Percentiles rank a stretch among this genome's conserved stretches.
These are phyloP conservation scores for Acephala macrosclerotiorum DNA, from an alignment of 2,329 filamentous ascomycete species.

Conservation along the genomic window DNA sequence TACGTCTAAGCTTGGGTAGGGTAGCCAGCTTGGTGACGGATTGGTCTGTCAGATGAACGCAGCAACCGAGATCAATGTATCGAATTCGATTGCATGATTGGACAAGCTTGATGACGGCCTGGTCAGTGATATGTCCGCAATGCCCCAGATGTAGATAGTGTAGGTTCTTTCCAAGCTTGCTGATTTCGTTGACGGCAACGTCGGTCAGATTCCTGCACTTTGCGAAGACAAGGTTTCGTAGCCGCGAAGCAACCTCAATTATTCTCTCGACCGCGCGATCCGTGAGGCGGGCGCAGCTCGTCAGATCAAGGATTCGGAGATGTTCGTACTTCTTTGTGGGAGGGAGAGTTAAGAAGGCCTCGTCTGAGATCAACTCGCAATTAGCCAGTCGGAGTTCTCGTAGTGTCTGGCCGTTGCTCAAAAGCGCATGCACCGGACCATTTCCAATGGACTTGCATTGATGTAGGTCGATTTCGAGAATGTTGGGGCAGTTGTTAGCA, in stretches of 20 bases:
- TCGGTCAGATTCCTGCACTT: slow-evolving; percentile 96
- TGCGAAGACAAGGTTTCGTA: slow-evolving; percentile 91
- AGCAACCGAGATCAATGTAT: slow-evolving; percentile 98
- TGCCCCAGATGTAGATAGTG: slow-evolving; percentile 97
- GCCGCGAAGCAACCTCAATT: slow-evolving; percentile 81
- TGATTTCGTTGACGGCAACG: slow-evolving; percentile 84
- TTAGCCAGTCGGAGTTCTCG: slow-evolving; percentile 88
- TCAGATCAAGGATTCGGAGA: slow-evolving; percentile 91
- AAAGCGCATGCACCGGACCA: slow-evolving; percentile 80
- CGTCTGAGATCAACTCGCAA: slow-evolving; percentile 84
- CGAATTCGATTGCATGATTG: slow-evolving; percentile 89
- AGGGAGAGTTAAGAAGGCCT: slow-evolving; percentile 85
- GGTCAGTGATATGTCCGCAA: slow-evolving; percentile 89
- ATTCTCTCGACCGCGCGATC: slow-evolving; percentile 91
- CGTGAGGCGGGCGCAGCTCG: slow-evolving; percentile 83
- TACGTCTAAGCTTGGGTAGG: slow-evolving; percentile 91
- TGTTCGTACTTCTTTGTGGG: slow-evolving; percentile 77
- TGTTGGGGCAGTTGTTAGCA: slow-evolving; percentile 86
- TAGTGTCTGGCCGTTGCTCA: slow-evolving; percentile 81
- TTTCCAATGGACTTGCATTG: slow-evolving; percentile 84
- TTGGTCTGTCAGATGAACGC: slow-evolving; percentile 83
- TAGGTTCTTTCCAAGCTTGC: slow-evolving; percentile 90
- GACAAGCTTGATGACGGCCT: slow-evolving; percentile 84
- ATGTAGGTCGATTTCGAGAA: slow-evolving; percentile 95
- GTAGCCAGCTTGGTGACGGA: slow-evolving; percentile 85